Base-by-base conservation (phyloP, 2,329 filamentous ascomycete species). In the Dryadomyces sulphureus region DNA sequence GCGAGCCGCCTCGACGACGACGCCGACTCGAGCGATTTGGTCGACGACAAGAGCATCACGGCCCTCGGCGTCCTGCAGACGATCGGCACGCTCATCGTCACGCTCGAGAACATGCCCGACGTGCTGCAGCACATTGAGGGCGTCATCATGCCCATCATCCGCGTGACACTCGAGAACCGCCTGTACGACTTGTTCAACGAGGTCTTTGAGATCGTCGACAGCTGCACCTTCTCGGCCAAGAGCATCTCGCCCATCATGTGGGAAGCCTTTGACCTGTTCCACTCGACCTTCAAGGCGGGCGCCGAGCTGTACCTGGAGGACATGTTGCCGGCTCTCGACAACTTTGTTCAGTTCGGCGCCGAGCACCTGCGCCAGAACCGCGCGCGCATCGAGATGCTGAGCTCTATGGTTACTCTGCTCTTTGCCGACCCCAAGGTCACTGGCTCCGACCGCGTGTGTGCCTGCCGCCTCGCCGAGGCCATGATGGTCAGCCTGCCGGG, bases 21-120 rank as follows among this genome's bases (percentile, higher is more conserved):
- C 32, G 85, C 85, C 51, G 72, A 78, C 25, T 94, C 85, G 56
- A 87, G 85, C 27, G 92, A 96, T 57, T 94, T 93, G 64, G 65
- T 94, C 42, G 92, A 98, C 58, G 92, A 98, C 65, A 98, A 98
- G 77, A 94, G 88, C 60, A 96, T 98, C 47, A 96, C 92, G 6
- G 92, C 92, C 12, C 72, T 98, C 30, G 92, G 92, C 62, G 92
- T 98, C 44, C 64, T 98, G 55, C 92, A 98, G 65, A 98, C 92
- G 8, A 98, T 98, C 52, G 92, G 92, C 30, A 98, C 92, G 8
- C 75, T 98, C 8, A 98, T 98, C 51, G 76, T 98, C 36, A 98
- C 92, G 0, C 72, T 98, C 8, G 92, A 98, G 69, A 95, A 89
- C 67, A 95, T 90, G 0, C 92, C 92, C 0, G 92, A 96, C 58